Evolutionary conservation across 106 monocot genomes (phyloP), one percentile per base, ranked within the genome.

Genomic region (Dioscorea alata): DNA sequence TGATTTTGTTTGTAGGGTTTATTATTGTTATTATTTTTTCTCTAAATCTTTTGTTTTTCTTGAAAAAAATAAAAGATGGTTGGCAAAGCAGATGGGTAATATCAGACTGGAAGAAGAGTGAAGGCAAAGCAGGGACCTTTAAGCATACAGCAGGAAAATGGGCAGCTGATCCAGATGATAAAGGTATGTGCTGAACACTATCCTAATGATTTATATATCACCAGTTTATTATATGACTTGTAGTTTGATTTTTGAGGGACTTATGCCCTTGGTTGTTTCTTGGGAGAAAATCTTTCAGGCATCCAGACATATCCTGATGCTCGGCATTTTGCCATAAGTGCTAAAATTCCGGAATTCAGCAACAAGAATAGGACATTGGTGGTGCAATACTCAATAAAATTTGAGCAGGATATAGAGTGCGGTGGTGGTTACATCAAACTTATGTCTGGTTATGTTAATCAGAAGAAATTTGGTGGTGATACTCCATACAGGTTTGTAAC

Each of bases 371-470:
- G 84, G 42, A 92, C 89, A 50, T 53, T 96, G 57, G 96, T 96
- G 12, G 69, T 96, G 20, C 96, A 92, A 68, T 96, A 96, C 63
- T 96, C 96, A 14, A 86, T 96, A 66, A 92, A 86, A 64, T 80
- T 96, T 73, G 96, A 96, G 79, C 96, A 96, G 73, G 92, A 96
- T 52, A 96, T 96, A 49, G 96, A 96, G 80, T 96, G 96, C 70
- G 96, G 96, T 19, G 96, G 96, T 66, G 96, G 88, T 51, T 96
- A 96, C 71, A 89, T 92, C 58, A 96, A 92, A 68, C 92, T 96
- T 72, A 79, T 84, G 62, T 96, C 96, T 76, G 89, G 96, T 56
- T 96, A 92, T 71, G 96, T 96, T 66, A 96, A 92, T 78, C 96
- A 92, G 80, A 96, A 92, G 78, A 96, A 91, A 75, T 96, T 96